A percentile compares a stretch with the other conserved stretches of the same genome.
These are phyloP conservation scores for Zopfia rhizophila DNA, from an alignment of 2,329 filamentous ascomycete genomes.

Conservation along the genomic window DNA sequence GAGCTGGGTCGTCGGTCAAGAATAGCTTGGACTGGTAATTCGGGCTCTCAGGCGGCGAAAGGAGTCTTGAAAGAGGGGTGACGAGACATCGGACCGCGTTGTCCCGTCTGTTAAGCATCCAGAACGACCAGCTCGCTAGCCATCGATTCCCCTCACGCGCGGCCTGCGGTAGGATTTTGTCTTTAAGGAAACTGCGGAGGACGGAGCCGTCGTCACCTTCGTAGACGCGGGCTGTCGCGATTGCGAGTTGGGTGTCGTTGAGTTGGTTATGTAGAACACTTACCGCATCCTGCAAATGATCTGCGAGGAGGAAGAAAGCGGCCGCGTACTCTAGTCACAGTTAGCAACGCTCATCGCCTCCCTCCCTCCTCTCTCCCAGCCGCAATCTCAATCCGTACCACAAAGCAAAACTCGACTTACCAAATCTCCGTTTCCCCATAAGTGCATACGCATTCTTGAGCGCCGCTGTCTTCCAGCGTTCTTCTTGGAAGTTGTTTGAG, in stretches of 20 bases:
- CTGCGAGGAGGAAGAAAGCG: constrained; percentile 92
- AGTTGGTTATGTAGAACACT: constrained; percentile 88
- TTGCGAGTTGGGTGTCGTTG: constrained; percentile 87
- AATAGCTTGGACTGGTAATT: constrained; percentile 81
- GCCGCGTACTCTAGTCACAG: constrained; percentile 82
- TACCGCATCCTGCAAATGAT: constrained; percentile 84
- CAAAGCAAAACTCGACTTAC: no score
- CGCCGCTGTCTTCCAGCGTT: constrained; percentile 87
- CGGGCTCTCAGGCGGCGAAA: constrained; percentile 74
- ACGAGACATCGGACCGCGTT: constrained; percentile 87
- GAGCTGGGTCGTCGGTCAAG: constrained; percentile 87
- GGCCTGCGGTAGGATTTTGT: constrained; percentile 81
- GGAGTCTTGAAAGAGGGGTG: constrained; percentile 78
- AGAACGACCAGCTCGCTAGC: constrained; percentile 96
- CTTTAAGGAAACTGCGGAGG: constrained; percentile 77
- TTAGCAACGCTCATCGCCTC: no score
- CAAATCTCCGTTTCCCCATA: constrained; percentile 88
- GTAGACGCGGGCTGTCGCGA: constrained; percentile 87
- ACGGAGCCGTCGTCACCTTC: constrained; percentile 84
- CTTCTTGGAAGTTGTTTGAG: constrained; percentile 88
- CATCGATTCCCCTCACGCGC: constrained; percentile 87
- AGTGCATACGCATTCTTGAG: constrained; percentile 97
- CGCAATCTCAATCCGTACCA: no score
- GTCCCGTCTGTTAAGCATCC: constrained; percentile 84
- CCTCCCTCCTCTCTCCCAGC: no score